Conservation (phyloP, 805 yeast genomes). For the Metschnikowia cerradonensis region DNA sequence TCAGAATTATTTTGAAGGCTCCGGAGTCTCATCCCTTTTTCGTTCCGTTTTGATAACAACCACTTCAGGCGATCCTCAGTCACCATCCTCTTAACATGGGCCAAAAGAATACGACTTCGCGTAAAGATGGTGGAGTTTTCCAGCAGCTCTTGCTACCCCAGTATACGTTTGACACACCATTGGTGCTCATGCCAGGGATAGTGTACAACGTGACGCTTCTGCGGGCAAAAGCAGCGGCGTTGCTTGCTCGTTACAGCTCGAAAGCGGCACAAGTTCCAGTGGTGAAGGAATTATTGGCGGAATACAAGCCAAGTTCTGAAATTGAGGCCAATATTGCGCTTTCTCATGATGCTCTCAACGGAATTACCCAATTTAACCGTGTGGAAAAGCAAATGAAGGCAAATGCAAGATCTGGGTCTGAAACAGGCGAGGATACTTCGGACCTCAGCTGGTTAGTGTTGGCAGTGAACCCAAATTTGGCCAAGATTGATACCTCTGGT, state of each 20-base stretch:
- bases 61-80: background rate
- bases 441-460: conserved; percentile 37
- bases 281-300: conserved; percentile 30
- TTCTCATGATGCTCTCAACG: conserved; percentile 30
- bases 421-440: background rate
- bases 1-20: too few relatives aligned
- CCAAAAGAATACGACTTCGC: conserved; percentile 2
- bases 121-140: conserved; percentile 8
- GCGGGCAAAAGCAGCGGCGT: conserved; percentile 42
- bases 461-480: conserved; percentile 33
- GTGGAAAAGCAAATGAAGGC: conserved; percentile 7
- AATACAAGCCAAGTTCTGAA: conserved; percentile 25
- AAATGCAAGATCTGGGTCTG: background rate
- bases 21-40: background rate
- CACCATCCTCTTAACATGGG: background rate
- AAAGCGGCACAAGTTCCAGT: conserved; percentile 25
- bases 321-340: conserved; percentile 13
- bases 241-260: conserved; percentile 40
- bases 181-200: conserved; percentile 59
- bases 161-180: conserved; percentile 38
- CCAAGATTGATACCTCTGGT: conserved; percentile 24
- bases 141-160: conserved; percentile 33
- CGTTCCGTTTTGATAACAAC: background rate
- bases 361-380: conserved; percentile 23
- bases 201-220: conserved; percentile 55